Percentiles rank a stretch among this genome's conserved stretches.
These are phyloP conservation scores for Irpex rosettiformis DNA, from an alignment of 1,284 basidiomycete species.

Conservation along the genomic window DNA sequence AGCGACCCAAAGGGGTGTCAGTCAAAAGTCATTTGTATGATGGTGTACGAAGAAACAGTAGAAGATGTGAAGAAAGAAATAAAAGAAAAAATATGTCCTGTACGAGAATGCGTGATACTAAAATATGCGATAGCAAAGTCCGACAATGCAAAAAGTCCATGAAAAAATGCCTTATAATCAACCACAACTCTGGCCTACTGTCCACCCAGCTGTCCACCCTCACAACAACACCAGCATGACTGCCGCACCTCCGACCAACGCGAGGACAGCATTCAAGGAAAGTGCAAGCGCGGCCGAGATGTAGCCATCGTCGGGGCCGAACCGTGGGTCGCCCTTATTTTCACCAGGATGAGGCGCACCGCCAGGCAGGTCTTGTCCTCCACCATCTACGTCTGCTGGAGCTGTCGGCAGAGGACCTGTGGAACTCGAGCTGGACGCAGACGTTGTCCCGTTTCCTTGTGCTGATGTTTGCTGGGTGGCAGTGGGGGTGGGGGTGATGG, in stretches of 20 bases:
- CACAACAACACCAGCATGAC: constrained; percentile 45
- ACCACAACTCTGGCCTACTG: constrained; percentile 3
- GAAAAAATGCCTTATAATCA: background rate
- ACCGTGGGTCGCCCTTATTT: constrained; percentile 35
- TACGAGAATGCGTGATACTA: background rate
- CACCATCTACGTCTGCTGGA: constrained; percentile 47
- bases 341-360: constrained; percentile 49
- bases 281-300: constrained; percentile 48
- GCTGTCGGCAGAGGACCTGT: constrained; percentile 52
- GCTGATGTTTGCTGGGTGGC: constrained; percentile 8
- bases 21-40: background rate
- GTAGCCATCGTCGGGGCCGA: constrained; percentile 62
- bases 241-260: constrained; percentile 38
- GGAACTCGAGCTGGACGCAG: constrained; percentile 27
- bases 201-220: constrained; percentile 15
- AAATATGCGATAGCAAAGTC: constrained; percentile 4
- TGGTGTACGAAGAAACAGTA: background rate
- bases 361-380: constrained; percentile 38
- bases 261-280: constrained; percentile 37
- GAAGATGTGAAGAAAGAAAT: background rate
- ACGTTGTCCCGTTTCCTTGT: constrained; percentile 19
- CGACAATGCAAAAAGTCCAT: constrained; percentile 14
- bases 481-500: constrained; percentile 33
- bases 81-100: background rate
- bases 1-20: background rate